Evolutionary conservation across 306 rosid genomes (phyloP).

Genomic region (Medicago truncatula): DNA sequence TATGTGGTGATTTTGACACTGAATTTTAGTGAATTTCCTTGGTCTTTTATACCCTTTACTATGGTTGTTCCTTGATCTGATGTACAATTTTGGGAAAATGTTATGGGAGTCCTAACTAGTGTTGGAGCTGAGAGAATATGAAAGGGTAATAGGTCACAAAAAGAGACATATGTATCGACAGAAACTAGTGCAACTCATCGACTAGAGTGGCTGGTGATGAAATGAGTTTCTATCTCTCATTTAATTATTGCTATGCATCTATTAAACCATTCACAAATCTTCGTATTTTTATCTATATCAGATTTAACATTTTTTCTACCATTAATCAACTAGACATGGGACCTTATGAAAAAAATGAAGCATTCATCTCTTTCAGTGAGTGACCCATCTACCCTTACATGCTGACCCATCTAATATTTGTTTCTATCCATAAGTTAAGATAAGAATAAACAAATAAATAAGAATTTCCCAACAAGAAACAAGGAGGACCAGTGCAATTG

Average conservation of each 20-base stretch:
- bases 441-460: neutral
- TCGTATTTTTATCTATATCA: too few relatives aligned
- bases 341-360: too few relatives aligned
- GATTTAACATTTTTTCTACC: too few relatives aligned
- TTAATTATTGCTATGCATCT: too few relatives aligned
- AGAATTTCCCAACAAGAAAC: neutral
- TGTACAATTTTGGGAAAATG: neutral
- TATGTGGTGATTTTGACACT: neutral
- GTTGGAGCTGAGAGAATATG: neutral
- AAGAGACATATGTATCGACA: neutral
- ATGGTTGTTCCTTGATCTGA: neutral
- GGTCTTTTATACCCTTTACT: neutral
- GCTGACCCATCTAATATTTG: neutral
- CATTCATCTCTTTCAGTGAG: neutral
- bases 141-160: neutral
- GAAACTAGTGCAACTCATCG: neutral
- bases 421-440: neutral
- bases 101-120: neutral
- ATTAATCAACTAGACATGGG: too few relatives aligned
- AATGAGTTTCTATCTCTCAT: too few relatives aligned
- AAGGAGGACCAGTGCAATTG: neutral
- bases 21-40: neutral
- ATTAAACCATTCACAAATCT: too few relatives aligned
- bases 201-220: neutral
- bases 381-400: neutral